Percentiles rank a stretch among this genome's conserved stretches.
Conservation (phyloP, 129 eudicot species). For the Arctium minus region DNA sequence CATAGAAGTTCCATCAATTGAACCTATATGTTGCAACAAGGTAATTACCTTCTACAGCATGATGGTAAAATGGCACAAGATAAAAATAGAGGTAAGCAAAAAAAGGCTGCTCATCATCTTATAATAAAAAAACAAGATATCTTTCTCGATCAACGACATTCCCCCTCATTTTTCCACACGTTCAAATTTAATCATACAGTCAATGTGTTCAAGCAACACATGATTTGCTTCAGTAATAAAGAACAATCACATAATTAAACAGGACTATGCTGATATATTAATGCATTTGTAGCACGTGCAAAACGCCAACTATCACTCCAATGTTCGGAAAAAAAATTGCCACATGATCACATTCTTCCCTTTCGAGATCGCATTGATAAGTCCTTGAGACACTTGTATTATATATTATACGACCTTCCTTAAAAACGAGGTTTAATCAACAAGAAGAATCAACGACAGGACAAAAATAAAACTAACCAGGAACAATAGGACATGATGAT, state of each 20-base stretch:
- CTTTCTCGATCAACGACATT: neutral
- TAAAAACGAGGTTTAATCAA: neutral
- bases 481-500: neutral
- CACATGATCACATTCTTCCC: neutral
- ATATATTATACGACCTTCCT: neutral
- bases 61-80: neutral
- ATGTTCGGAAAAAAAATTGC: neutral
- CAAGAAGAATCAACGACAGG: neutral
- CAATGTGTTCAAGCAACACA: neutral
- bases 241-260: neutral
- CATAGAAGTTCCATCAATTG: neutral
- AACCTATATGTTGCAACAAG: neutral
- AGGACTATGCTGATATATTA: neutral
- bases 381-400: neutral
- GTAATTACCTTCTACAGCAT: neutral
- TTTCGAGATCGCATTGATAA: neutral
- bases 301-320: neutral
- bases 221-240: neutral
- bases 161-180: neutral
- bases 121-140: neutral
- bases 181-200: neutral
- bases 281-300: neutral
- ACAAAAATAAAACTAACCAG: neutral
- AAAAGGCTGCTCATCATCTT: neutral
- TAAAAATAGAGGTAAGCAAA: neutral